Conservation (phyloP, 1,139 yeast genomes). For the Eremothecium cymbalariae region DNA sequence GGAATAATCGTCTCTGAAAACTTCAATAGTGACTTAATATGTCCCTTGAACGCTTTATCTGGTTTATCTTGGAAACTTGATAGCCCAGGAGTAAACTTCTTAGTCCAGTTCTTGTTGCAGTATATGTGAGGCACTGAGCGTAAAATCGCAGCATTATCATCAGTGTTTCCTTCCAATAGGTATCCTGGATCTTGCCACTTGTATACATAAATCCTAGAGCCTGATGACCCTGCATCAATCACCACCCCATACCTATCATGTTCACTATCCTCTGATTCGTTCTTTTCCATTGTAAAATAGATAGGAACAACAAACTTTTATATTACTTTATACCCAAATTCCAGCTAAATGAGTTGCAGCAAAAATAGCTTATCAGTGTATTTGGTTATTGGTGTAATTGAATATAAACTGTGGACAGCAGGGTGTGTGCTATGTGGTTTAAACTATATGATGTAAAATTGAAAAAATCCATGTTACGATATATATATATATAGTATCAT, state of each 20-base stretch:
- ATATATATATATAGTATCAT: too few relatives aligned
- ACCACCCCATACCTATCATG: constrained; percentile 53
- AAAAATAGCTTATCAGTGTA: too few relatives aligned
- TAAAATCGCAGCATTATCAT: constrained; percentile 28
- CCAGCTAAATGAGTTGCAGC: too few relatives aligned
- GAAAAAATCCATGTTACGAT: too few relatives aligned
- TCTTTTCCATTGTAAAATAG: too few relatives aligned
- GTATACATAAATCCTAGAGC: constrained; percentile 65
- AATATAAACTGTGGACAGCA: too few relatives aligned
- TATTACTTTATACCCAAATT: too few relatives aligned
- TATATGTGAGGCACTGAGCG: constrained; percentile 54
- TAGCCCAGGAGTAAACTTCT: constrained; percentile 62
- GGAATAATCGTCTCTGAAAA: constrained; percentile 59
- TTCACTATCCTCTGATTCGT: too few relatives aligned
- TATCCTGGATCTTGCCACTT: constrained; percentile 49
- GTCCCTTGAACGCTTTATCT: constrained; percentile 49
- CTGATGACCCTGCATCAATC: constrained; percentile 76
- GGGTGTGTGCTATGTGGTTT: too few relatives aligned
- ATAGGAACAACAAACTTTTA: too few relatives aligned
- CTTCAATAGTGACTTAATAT: constrained; percentile 46
- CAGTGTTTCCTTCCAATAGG: constrained; percentile 14
- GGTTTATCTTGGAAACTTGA: constrained; percentile 48
- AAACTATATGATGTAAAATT: too few relatives aligned
- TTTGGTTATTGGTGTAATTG: too few relatives aligned
- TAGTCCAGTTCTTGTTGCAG: constrained; percentile 53